phyloP scores from a whole-genome alignment of 176 grass and related monocot genomes.

The Zea mays region DNA sequence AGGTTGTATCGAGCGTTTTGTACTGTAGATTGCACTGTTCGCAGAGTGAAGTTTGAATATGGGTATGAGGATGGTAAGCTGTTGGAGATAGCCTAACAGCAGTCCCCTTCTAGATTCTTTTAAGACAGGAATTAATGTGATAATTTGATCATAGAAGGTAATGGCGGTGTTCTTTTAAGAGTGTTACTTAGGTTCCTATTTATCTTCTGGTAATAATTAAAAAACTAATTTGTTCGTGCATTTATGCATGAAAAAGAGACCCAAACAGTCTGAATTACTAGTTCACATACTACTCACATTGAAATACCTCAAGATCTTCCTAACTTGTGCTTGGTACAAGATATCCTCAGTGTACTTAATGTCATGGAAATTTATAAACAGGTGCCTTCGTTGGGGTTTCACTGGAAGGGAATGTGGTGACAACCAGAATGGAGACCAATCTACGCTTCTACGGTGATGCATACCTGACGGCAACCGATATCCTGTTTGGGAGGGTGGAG shows the following conservation, averaged over 20 bases:
- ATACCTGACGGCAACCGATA: slow-evolving; percentile 71
- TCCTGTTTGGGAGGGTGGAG: slow-evolving; percentile 77
- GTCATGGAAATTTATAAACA: slow-evolving; percentile 27
- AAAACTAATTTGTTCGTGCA: background rate
- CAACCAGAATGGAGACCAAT: slow-evolving; percentile 75
- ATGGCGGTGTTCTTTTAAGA: background rate
- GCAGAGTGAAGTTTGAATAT: too few relatives aligned
- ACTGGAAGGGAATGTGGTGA: slow-evolving; percentile 79
- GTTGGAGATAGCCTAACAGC: background rate
- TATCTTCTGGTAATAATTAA: background rate
- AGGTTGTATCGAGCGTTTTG: too few relatives aligned
- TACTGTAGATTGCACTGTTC: too few relatives aligned
- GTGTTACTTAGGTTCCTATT: background rate
- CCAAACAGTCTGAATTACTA: background rate
- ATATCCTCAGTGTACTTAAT: background rate
- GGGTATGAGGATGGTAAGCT: too few relatives aligned
- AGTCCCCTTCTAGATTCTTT: background rate
- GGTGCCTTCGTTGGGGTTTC: slow-evolving; percentile 93
- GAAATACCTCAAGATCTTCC: background rate
- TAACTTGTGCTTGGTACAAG: background rate
- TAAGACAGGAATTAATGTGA: background rate
- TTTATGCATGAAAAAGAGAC: background rate
- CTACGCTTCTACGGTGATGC: slow-evolving; percentile 82
- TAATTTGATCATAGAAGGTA: background rate
- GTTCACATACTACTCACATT: too few relatives aligned